Evolutionary conservation across 2,329 filamentous ascomycete species (phyloP).

Genomic region (Apiospora malaysiana): DNA sequence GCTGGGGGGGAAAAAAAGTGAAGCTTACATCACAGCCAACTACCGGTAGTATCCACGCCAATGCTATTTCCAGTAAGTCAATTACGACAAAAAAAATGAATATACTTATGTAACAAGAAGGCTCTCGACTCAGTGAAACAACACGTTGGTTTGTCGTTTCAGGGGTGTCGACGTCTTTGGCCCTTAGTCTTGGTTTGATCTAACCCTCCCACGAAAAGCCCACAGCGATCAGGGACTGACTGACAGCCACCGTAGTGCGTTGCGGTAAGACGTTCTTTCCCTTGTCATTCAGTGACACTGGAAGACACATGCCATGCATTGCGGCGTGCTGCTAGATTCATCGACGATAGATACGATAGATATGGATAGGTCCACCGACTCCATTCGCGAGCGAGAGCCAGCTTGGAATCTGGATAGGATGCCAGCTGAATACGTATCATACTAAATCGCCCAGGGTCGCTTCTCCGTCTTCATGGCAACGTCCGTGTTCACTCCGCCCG

Average conservation of each 20-base stretch:
- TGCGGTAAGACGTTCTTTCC: not conserved
- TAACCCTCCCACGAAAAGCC: not conserved
- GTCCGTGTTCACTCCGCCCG: not conserved
- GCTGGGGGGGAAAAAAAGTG: not conserved
- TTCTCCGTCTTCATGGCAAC: not conserved
- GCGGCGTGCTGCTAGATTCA: not conserved
- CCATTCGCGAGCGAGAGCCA: not conserved
- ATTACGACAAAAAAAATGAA: no score
- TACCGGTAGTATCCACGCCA: not conserved
- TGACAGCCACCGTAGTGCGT: not conserved
- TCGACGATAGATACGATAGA: not conserved
- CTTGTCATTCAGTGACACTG: not conserved
- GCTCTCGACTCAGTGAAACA: not conserved
- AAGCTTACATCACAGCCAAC: not conserved
- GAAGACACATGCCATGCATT: slow-evolving; percentile 4
- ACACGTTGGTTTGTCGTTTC: slow-evolving; percentile 4
- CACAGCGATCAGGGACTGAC: not conserved
- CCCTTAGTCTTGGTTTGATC: no score
- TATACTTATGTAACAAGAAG: no score
- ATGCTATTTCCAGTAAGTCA: not conserved
- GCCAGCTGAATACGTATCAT: not conserved
- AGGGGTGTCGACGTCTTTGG: slow-evolving; percentile 2
- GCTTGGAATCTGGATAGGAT: not conserved
- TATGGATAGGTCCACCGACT: not conserved
- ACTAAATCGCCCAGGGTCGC: not conserved